These are phyloP conservation scores for Ramularia endophylla DNA, from an alignment of 2,329 filamentous ascomycete genomes.

Conservation along the genomic window DNA sequence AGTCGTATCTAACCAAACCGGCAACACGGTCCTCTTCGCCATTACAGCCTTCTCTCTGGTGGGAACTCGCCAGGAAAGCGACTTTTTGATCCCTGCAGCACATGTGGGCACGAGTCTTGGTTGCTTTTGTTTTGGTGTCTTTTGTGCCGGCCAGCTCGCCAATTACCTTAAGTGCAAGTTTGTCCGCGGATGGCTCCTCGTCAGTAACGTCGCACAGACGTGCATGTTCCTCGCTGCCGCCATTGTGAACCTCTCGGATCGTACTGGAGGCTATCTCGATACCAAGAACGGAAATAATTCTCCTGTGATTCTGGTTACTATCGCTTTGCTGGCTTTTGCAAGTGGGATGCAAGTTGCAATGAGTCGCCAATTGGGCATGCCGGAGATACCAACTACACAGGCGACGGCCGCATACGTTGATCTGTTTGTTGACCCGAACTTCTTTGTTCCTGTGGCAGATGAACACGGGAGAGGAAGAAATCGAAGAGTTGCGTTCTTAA, in stretches of 20 bases:
- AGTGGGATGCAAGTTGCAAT: conserved; percentile 56
- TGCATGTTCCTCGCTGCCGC: conserved; percentile 50
- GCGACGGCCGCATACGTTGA: conserved; percentile 59
- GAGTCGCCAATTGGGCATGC: conserved; percentile 49
- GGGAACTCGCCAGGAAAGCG: conserved; percentile 7
- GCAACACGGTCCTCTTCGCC: conserved; percentile 58
- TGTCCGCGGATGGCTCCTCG: conserved; percentile 49
- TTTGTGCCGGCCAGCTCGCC: conserved; percentile 52
- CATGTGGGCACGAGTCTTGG: conserved; percentile 53
- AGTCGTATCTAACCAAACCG: conserved; percentile 60
- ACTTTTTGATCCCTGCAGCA: conserved; percentile 17
- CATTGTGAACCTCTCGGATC: conserved; percentile 39
- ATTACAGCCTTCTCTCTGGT: conserved; percentile 37
- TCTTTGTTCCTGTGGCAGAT: conserved; percentile 35
- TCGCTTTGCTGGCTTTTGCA: conserved; percentile 50
- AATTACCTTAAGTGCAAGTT: conserved; percentile 46
- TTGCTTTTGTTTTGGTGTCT: conserved; percentile 51
- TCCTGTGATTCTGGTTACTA: conserved; percentile 20
- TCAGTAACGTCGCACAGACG: conserved; percentile 52
- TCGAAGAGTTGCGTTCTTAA: conserved; percentile 46
- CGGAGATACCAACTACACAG: conserved; percentile 60
- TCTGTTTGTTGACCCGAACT: conserved; percentile 49
- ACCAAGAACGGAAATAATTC: background rate
- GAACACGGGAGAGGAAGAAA: conserved; percentile 45
- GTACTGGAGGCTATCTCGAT: conserved; percentile 1